Conservation (phyloP, 805 yeast species). For the Myxozyma nipponensis region DNA sequence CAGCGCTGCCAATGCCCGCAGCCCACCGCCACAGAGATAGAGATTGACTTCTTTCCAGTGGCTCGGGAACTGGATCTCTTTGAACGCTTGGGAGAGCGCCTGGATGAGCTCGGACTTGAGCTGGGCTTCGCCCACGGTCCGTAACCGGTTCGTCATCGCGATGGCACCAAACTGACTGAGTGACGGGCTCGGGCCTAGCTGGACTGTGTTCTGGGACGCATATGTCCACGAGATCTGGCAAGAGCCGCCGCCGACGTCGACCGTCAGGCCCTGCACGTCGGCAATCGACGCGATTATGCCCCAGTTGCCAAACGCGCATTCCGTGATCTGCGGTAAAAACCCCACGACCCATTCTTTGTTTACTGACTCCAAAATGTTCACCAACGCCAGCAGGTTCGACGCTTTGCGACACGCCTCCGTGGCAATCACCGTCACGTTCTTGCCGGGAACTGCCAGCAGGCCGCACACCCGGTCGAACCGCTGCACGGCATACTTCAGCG, state of each 20-base stretch:
- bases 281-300: conserved; percentile 74
- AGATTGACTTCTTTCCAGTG: conserved; percentile 49
- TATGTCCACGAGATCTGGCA: conserved; percentile 66
- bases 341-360: conserved; percentile 62
- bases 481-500: conserved; percentile 59
- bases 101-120: conserved; percentile 45
- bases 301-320: conserved; percentile 62
- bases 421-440: conserved; percentile 60
- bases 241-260: conserved; percentile 73
- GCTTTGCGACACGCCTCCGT: conserved; percentile 75
- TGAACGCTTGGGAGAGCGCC: conserved; percentile 42
- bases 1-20: conserved; percentile 59
- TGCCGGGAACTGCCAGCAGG: conserved; percentile 64
- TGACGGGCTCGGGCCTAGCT: conserved; percentile 28
- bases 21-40: conserved; percentile 71
- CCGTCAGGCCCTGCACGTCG: conserved; percentile 60
- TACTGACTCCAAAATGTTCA: conserved; percentile 51
- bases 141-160: conserved; percentile 54
- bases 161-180: conserved; percentile 66
- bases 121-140: conserved; percentile 35
- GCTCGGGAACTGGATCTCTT: conserved; percentile 11
- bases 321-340: conserved; percentile 57
- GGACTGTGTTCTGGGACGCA: conserved; percentile 54
- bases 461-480: conserved; percentile 67
- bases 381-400: conserved; percentile 56